phyloP scores from a whole-genome alignment of 208 protist genomes.

The Entamoeba moshkovskii region DNA sequence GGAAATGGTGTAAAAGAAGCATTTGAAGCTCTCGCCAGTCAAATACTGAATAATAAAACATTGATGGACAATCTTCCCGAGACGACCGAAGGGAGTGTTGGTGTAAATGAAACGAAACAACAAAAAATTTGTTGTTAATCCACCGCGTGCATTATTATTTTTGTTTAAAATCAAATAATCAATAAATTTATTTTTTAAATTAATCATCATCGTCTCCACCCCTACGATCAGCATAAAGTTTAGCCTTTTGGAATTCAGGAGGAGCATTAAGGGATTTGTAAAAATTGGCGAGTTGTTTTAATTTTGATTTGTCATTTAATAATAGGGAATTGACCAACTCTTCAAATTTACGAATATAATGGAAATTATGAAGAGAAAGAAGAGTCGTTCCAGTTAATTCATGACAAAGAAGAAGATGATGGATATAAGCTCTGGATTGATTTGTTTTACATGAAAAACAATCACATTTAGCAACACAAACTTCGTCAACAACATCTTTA shows the following conservation, averaged over 20 bases:
- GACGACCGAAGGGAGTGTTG: no score
- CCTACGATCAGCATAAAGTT: background rate
- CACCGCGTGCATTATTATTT: no score
- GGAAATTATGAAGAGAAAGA: background rate
- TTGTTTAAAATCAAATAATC: no score
- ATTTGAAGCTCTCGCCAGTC: no score
- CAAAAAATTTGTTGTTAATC: no score
- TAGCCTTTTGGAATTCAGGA: background rate
- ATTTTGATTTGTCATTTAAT: background rate
- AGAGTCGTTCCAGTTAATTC: background rate
- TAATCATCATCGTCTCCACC: background rate
- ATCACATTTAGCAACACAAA: background rate
- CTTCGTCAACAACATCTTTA: background rate
- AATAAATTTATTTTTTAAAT: background rate
- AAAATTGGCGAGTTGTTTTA: background rate
- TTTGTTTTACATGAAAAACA: background rate
- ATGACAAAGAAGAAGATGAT: background rate
- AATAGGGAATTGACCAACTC: background rate
- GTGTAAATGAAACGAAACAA: no score
- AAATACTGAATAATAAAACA: no score
- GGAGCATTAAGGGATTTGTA: background rate
- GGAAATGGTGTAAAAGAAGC: no score
- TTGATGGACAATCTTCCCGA: no score
- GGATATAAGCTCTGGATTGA: background rate
- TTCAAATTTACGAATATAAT: background rate